phyloP scores from a whole-genome alignment of 1,284 basidiomycete genomes.

The Leccinum ponderosum region DNA sequence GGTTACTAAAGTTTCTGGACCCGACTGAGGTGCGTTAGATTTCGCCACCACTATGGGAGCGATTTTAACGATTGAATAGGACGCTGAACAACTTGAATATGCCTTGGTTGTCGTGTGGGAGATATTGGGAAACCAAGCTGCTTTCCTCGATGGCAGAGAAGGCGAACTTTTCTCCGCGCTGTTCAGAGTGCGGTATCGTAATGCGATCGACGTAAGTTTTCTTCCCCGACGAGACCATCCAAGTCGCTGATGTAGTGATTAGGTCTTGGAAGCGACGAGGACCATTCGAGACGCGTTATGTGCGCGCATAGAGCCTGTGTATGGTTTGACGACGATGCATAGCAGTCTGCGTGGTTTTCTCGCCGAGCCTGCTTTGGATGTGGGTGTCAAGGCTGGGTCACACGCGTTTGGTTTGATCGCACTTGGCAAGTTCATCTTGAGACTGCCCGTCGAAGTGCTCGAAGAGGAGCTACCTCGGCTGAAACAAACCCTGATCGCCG shows the following conservation, averaged over 20 bases:
- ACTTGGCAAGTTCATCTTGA: conserved; percentile 76
- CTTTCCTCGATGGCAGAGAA: conserved; percentile 72
- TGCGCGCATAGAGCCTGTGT: conserved; percentile 73
- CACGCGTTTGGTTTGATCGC: conserved; percentile 82
- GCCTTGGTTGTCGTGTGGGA: conserved; percentile 77
- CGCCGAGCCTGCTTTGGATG: conserved; percentile 45
- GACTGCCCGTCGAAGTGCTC: conserved; percentile 76
- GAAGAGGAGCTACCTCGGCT: conserved; percentile 83
- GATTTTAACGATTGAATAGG: conserved; percentile 39
- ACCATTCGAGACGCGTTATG: too few relatives aligned
- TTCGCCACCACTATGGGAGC: background rate
- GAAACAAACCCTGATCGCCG: conserved; percentile 65
- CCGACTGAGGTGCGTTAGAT: conserved; percentile 50
- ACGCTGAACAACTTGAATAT: conserved; percentile 64
- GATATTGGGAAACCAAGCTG: conserved; percentile 65
- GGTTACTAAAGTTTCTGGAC: conserved; percentile 59
- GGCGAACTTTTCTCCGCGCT: conserved; percentile 65
- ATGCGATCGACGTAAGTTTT: conserved; percentile 55
- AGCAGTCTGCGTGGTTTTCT: conserved; percentile 66
- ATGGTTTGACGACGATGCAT: conserved; percentile 79
- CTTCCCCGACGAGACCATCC: too few relatives aligned
- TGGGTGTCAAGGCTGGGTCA: conserved; percentile 58
- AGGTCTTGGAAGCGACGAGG: too few relatives aligned
- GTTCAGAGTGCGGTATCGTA: conserved; percentile 65
- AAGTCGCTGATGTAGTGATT: too few relatives aligned